Evolutionary conservation across 106 monocot species (phyloP), one percentile per base, ranked within the genome.

Genomic region (Gastrodia elata): DNA sequence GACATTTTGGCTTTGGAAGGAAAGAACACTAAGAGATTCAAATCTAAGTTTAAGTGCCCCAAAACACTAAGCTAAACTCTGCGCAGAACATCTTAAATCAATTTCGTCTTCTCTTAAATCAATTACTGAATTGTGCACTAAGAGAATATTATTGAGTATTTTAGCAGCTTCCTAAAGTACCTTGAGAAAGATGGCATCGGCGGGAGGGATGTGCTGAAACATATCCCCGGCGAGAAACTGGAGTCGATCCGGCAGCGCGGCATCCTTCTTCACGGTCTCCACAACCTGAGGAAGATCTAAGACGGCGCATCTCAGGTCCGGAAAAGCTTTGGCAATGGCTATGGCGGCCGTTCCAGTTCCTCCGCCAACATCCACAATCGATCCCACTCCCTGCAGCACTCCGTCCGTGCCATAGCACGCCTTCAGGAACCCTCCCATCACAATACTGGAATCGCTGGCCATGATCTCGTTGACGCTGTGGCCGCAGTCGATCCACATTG

Each of bases 131-230:
- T 42, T 42, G 10, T 42, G 41, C 41, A 42, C 7, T 10, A 6
- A 4, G 10, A 6, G 10, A 42, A 4, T 42, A 11, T 6, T 42
- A 42, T 42, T 10, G 10, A 6, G 41, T 42, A 42, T 42, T 2
- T n/a, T 68, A n/a, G n/a, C n/a, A n/a, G n/a, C n/a, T n/a, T n/a
- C n/a, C n/a, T n/a, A n/a, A n/a, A n/a, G n/a, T 64, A 85, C 85
- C 81, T 85, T 85, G 37, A 85, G 65, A 1, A 85, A 58, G 0
- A 76, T 71, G 0, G 73, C 74, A 18, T 81, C 71, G 11, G 81
- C 81, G 0, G 55, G 75, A 0, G 81, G 85, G 11, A 85, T 37
- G 1, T 40, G n/a, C 16, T 49, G 64, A 44, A 85, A 85, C 81
- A 81, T 81, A 27, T 85, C 78, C 1, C 84, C 84, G 1, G 34